These are phyloP conservation scores for Calonectria montana DNA, from an alignment of 2,329 filamentous ascomycete genomes.

Conservation along the genomic window DNA sequence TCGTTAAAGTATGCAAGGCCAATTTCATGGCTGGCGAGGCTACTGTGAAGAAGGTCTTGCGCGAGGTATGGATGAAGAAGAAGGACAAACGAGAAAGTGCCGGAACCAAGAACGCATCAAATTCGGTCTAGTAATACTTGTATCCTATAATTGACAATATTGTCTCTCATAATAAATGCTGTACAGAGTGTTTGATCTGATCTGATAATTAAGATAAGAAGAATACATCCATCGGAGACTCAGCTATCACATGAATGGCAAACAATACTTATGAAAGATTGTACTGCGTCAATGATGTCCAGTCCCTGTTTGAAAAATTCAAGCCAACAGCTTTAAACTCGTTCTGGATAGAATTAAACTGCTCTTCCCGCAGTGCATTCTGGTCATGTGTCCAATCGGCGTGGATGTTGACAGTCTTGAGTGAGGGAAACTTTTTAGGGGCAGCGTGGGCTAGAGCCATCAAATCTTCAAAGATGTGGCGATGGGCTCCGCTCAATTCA, in stretches of 20 bases:
- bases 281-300: neutral
- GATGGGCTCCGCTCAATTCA: neutral
- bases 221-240: too few species aligned
- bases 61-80: conserved; percentile 18
- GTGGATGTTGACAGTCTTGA: neutral
- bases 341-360: neutral
- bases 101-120: neutral
- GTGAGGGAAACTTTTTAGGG: neutral
- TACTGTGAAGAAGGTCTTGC: neutral
- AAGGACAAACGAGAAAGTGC: conserved; percentile 4
- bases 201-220: too few species aligned
- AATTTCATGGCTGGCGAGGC: conserved; percentile 13
- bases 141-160: too few species aligned
- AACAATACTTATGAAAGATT: neutral
- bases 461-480: neutral
- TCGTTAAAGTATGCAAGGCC: conserved; percentile 14
- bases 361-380: neutral
- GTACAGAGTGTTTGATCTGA: too few species aligned
- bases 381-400: neutral
- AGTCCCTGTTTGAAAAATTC: neutral
- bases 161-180: too few species aligned
- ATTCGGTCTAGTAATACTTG: too few species aligned
- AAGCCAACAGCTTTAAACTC: neutral
- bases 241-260: neutral
- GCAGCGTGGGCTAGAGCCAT: neutral